Evolutionary conservation across 495 filamentous ascomycete genomes (phyloP).

Genomic region (Aspergillus indologenus): DNA sequence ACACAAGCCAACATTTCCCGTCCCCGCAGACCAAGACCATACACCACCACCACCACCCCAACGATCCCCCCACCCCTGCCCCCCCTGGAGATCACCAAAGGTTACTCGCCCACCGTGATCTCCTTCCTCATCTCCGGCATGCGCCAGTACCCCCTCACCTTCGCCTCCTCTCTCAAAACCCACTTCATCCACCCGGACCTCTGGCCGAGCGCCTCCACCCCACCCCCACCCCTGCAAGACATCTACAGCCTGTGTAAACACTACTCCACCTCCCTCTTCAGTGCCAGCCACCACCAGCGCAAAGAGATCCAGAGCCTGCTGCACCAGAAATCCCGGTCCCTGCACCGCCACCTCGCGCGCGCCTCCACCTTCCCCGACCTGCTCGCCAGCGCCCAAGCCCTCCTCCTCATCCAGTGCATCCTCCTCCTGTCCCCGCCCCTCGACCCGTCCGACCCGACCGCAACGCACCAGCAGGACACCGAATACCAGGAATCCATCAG

Average conservation of each 20-base stretch:
- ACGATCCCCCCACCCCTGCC: conserved; percentile 11
- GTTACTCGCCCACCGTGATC: conserved; percentile 21
- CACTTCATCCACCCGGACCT: conserved; percentile 40
- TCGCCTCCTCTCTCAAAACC: conserved; percentile 23
- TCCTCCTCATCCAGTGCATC: conserved; percentile 38
- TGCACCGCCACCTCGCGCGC: conserved; percentile 16
- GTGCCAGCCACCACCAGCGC: neutral
- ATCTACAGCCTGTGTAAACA: conserved; percentile 23
- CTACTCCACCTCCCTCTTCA: conserved; percentile 14
- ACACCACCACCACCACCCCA: neutral
- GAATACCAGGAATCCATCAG: conserved; percentile 24
- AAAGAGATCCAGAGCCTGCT: conserved; percentile 6
- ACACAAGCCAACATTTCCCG: neutral
- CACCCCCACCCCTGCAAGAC: conserved; percentile 31
- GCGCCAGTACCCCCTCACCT: conserved; percentile 18
- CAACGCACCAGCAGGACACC: conserved; percentile 7
- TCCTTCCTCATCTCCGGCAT: conserved; percentile 23
- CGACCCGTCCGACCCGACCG: no score
- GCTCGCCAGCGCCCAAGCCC: conserved; percentile 33
- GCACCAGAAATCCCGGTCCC: conserved; percentile 22
- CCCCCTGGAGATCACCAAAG: conserved; percentile 30
- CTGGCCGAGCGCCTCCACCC: conserved; percentile 18
- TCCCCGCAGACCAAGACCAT: neutral
- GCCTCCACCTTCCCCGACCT: conserved; percentile 33
- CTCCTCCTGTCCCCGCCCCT: conserved; percentile 24